These are phyloP conservation scores for Metarhizium brunneum DNA, from an alignment of 2,329 filamentous ascomycete species.

Conservation along the genomic window DNA sequence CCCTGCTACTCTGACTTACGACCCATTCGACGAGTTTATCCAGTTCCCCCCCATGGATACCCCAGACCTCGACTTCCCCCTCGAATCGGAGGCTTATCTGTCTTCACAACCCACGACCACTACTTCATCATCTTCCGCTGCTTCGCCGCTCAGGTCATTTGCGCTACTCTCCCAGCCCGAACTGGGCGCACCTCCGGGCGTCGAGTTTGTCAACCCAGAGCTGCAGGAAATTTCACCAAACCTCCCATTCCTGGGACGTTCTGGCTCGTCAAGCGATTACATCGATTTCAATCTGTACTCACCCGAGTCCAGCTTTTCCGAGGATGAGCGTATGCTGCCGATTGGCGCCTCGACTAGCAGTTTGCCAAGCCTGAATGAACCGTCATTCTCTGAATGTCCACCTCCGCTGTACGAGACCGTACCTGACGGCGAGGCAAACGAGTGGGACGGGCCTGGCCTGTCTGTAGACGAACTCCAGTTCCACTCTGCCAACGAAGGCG, in stretches of 20 bases:
- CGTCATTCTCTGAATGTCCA: slow-evolving; percentile 3
- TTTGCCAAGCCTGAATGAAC: slow-evolving; percentile 6
- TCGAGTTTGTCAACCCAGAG: slow-evolving; percentile 3
- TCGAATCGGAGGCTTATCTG: slow-evolving; percentile 31
- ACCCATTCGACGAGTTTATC: slow-evolving; percentile 38
- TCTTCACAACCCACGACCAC: slow-evolving; percentile 23
- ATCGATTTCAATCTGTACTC: slow-evolving; percentile 49
- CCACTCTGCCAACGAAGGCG: neutral
- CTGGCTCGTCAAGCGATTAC: slow-evolving; percentile 27
- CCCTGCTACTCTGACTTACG: slow-evolving; percentile 10
- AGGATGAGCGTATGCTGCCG: slow-evolving; percentile 35
- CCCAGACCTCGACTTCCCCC: slow-evolving; percentile 37
- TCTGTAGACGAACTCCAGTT: neutral
- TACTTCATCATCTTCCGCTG: slow-evolving; percentile 16
- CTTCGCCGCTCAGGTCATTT: slow-evolving; percentile 15
- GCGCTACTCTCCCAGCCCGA: slow-evolving; percentile 18
- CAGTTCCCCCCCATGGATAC: slow-evolving; percentile 28
- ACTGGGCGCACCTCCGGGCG: slow-evolving; percentile 5
- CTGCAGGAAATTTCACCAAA: slow-evolving; percentile 2
- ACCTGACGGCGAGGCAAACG: neutral
- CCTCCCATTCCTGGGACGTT: slow-evolving; percentile 29
- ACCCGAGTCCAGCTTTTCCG: slow-evolving; percentile 36
- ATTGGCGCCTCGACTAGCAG: slow-evolving; percentile 12
- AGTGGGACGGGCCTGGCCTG: neutral
- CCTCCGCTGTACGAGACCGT: neutral